These are phyloP conservation scores for Aspergillus ochraceus DNA, from an alignment of 2,329 filamentous ascomycete species.

Conservation along the genomic window DNA sequence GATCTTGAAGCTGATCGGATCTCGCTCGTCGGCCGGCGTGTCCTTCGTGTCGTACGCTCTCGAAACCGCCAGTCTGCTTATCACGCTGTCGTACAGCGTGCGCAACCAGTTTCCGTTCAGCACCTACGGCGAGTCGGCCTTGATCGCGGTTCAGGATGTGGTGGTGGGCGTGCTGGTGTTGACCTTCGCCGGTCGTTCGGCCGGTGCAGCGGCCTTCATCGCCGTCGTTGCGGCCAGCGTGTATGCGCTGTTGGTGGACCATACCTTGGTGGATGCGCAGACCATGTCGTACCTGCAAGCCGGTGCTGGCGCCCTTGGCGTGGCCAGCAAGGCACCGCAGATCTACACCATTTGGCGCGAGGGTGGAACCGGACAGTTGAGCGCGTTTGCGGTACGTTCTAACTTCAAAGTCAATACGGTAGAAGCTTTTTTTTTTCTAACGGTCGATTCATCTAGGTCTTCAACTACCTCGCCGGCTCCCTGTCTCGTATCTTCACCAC, in stretches of 20 bases:
- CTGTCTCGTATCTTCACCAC: conserved; percentile 97
- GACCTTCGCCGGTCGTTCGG: conserved; percentile 70
- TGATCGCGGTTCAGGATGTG: conserved; percentile 91
- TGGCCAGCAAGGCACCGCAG: conserved; percentile 92
- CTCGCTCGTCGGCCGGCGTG: conserved; percentile 78
- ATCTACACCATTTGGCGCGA: conserved; percentile 82
- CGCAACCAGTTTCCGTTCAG: conserved; percentile 92
- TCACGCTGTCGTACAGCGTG: conserved; percentile 87
- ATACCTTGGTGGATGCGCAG: conserved; percentile 64
- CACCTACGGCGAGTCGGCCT: conserved; percentile 91
- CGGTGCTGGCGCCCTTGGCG: conserved; percentile 75
- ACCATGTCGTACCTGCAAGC: conserved; percentile 76
- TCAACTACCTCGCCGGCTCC: conserved; percentile 94
- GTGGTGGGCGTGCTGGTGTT: conserved; percentile 84
- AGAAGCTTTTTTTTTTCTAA: conserved; percentile 1
- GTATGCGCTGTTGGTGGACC: conserved; percentile 67
- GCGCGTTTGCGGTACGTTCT: conserved; percentile 82
- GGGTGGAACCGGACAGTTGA: conserved; percentile 91
- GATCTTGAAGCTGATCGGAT: conserved; percentile 85
- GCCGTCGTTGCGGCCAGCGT: conserved; percentile 70
- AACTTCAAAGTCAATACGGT: neutral
- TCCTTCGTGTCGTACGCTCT: conserved; percentile 90
- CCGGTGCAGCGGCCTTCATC: conserved; percentile 73
- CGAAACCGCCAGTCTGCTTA: conserved; percentile 84
- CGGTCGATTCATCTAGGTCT: conserved; percentile 62